Percentiles rank a stretch among this genome's conserved stretches.
Evolutionary conservation across 2,329 filamentous ascomycete species (phyloP).

Genomic region (Acephala macrosclerotiorum): DNA sequence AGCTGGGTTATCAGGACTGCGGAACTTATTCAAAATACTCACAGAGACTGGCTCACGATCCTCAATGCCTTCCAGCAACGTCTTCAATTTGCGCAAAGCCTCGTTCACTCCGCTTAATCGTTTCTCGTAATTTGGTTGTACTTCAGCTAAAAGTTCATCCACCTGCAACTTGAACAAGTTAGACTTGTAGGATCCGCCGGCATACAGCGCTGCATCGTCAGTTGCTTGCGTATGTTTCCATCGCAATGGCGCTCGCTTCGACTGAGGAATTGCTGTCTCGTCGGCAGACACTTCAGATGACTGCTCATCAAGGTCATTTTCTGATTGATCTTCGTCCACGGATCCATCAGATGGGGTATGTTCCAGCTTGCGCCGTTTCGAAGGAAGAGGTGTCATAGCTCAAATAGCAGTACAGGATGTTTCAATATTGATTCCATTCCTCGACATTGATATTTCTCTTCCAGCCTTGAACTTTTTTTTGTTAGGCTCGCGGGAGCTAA

Average conservation of each 20-base stretch:
- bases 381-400: conserved; percentile 35
- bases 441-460: neutral
- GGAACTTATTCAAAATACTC: conserved; percentile 23
- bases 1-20: conserved; percentile 11
- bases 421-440: neutral
- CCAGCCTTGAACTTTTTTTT: conserved; percentile 9
- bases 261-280: conserved; percentile 10
- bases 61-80: conserved; percentile 62
- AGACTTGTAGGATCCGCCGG: conserved; percentile 61
- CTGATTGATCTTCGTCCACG: conserved; percentile 17
- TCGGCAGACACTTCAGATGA: conserved; percentile 33
- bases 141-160: conserved; percentile 65
- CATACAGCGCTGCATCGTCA: conserved; percentile 49
- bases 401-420: neutral
- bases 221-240: conserved; percentile 33
- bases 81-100: conserved; percentile 61
- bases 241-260: conserved; percentile 21
- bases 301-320: conserved; percentile 18
- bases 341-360: conserved; percentile 26
- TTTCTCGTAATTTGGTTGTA: conserved; percentile 64
- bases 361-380: conserved; percentile 46
- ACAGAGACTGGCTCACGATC: conserved; percentile 55
- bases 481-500: conserved; percentile 29
- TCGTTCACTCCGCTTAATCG: conserved; percentile 60
- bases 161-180: conserved; percentile 73